These are phyloP conservation scores for Hansenula sp. DNA, from an alignment of 1,139 yeast species.

Conservation along the genomic window DNA sequence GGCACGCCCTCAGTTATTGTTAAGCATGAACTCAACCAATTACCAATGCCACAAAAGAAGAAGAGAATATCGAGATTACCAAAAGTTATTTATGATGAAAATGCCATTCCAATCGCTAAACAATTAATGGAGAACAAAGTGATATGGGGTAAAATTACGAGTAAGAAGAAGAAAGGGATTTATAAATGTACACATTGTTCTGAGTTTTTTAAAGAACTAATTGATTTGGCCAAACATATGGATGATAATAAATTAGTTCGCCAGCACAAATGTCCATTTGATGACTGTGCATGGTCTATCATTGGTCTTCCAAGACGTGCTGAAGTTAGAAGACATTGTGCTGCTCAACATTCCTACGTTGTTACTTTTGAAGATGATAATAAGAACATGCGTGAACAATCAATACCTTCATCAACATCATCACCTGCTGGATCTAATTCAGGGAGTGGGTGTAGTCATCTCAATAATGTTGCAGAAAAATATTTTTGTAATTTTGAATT, in stretches of 20 bases:
- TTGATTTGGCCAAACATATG: constrained; percentile 42
- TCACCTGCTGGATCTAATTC: background rate
- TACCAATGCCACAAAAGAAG: background rate
- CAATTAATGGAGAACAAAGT: constrained; percentile 8
- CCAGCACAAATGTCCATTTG: constrained; percentile 47
- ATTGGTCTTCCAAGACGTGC: constrained; percentile 58
- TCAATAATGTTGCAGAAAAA: constrained; percentile 7
- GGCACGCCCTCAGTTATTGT: background rate
- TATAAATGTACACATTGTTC: constrained; percentile 52
- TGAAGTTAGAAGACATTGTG: constrained; percentile 59
- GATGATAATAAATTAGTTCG: constrained; percentile 39
- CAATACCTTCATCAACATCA: background rate
- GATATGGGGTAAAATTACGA: constrained; percentile 21
- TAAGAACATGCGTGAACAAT: background rate
- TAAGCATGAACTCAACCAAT: background rate
- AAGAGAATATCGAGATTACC: background rate
- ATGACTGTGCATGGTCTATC: constrained; percentile 57
- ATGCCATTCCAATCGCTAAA: constrained; percentile 8
- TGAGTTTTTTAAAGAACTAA: constrained; percentile 34
- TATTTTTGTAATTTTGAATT: constrained; percentile 31
- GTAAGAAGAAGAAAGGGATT: constrained; percentile 41
- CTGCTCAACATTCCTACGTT: constrained; percentile 42
- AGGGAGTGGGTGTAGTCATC: background rate
- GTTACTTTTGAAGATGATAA: background rate
- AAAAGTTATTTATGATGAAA: background rate